Evolutionary conservation across 768 basidiomycete species (phyloP).

Genomic region (Collybia mongolica): DNA sequence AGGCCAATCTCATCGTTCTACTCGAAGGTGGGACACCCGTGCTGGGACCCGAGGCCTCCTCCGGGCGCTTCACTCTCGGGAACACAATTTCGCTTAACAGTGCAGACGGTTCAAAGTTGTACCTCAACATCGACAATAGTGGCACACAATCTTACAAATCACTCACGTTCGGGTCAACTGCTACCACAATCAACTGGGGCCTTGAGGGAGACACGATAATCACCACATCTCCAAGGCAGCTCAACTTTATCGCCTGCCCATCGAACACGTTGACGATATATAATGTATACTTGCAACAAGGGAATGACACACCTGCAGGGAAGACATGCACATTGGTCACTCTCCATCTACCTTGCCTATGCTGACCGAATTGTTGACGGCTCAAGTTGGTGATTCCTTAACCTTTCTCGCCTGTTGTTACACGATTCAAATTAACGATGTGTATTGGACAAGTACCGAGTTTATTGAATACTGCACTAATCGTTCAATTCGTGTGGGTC

Average conservation of each 20-base stretch:
- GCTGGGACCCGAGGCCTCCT: constrained; percentile 51
- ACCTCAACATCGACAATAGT: constrained; percentile 44
- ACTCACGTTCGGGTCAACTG: constrained; percentile 41
- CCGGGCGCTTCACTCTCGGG: constrained; percentile 49
- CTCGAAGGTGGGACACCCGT: constrained; percentile 42
- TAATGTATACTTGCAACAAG: constrained; percentile 48
- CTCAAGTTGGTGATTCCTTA: too few species aligned
- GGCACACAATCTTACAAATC: constrained; percentile 48
- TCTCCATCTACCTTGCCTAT: constrained; percentile 44
- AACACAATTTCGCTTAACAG: constrained; percentile 44
- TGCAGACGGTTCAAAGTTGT: constrained; percentile 39
- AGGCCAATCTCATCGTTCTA: background rate
- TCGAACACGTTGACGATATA: constrained; percentile 40
- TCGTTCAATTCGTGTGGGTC: too few species aligned
- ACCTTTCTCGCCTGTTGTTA: too few species aligned
- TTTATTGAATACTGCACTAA: too few species aligned
- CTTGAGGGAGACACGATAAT: constrained; percentile 62
- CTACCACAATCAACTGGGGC: constrained; percentile 53
- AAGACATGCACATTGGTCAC: constrained; percentile 36
- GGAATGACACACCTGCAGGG: constrained; percentile 44
- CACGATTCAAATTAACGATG: too few species aligned
- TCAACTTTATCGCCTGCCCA: constrained; percentile 55
- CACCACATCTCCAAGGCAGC: constrained; percentile 46
- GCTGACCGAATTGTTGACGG: constrained; percentile 21
- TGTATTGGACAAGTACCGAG: too few species aligned